Evolutionary conservation across 352 stramenopile species (phyloP).

Genomic region (Thalassiosira exigua): DNA sequence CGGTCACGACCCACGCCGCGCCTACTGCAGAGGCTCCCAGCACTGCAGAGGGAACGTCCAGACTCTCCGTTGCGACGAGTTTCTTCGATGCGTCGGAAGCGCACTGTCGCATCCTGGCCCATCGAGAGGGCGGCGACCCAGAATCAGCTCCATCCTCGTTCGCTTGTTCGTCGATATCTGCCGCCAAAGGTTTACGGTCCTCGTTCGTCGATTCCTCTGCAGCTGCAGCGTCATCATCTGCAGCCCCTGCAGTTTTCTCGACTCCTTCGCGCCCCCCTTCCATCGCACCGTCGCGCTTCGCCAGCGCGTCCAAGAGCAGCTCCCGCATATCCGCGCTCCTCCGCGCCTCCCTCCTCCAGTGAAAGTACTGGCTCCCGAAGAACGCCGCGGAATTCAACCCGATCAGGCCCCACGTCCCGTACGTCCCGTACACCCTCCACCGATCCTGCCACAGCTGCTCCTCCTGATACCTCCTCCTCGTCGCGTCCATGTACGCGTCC

Average conservation of each 20-base stretch:
- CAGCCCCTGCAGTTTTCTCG: neutral
- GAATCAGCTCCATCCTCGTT: conserved; percentile 2
- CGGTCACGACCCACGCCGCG: conserved; percentile 22
- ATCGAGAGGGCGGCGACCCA: no score
- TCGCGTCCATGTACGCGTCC: conserved; percentile 66
- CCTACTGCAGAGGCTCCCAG: conserved; percentile 22
- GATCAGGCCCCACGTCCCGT: conserved; percentile 70
- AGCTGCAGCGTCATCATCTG: neutral
- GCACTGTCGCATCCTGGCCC: conserved; percentile 1
- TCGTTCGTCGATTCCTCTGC: neutral
- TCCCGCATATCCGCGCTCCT: conserved; percentile 52
- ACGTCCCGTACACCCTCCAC: conserved; percentile 67
- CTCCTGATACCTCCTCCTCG: conserved; percentile 69
- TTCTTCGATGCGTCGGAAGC: conserved; percentile 4
- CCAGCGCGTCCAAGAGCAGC: conserved; percentile 17
- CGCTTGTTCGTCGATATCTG: conserved; percentile 1
- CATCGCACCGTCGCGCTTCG: no score
- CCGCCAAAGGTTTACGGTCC: neutral
- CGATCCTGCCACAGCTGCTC: conserved; percentile 75
- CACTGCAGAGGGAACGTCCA: conserved; percentile 27
- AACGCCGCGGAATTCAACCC: conserved; percentile 64
- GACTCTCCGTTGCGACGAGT: neutral
- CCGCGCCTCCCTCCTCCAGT: conserved; percentile 12
- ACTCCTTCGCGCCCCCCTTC: neutral
- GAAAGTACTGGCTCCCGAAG: conserved; percentile 56